A percentile compares a stretch with the other conserved stretches of the same genome.
Evolutionary conservation across 441 rosid genomes (phyloP).

Genomic region (Brassica hybrid): DNA sequence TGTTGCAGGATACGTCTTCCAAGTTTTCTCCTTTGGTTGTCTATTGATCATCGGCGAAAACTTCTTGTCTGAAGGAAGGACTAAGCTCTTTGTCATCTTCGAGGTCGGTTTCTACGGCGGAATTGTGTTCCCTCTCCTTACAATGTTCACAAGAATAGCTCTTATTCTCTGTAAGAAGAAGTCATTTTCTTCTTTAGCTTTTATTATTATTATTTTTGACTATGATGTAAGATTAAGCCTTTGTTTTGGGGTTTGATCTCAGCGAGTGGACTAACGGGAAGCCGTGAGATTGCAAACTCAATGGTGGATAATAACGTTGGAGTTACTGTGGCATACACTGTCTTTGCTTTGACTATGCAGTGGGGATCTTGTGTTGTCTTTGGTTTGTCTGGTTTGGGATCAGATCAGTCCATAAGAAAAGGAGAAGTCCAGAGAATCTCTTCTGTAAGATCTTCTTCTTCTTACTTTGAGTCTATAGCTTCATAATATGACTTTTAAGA

Average conservation of each 20-base stretch:
- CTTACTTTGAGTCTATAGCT: not conserved
- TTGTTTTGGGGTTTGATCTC: slow-evolving; percentile 20
- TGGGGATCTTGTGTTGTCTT: slow-evolving; percentile 45
- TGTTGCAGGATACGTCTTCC: slow-evolving; percentile 32
- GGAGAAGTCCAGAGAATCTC: not conserved
- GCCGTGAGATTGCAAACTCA: slow-evolving; percentile 26
- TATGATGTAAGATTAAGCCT: not conserved
- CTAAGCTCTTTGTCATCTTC: slow-evolving; percentile 39
- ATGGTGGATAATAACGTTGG: slow-evolving; percentile 34
- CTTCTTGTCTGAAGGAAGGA: slow-evolving; percentile 37
- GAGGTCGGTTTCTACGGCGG: slow-evolving; percentile 41
- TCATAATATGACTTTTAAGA: slow-evolving; percentile 3
- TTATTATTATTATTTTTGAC: not conserved
- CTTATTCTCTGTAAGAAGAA: slow-evolving; percentile 35
- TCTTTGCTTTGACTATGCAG: slow-evolving; percentile 37
- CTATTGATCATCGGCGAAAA: slow-evolving; percentile 33
- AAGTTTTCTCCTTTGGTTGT: slow-evolving; percentile 38
- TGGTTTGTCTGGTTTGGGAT: slow-evolving; percentile 31
- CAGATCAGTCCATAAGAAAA: slow-evolving; percentile 18
- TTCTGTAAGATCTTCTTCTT: slow-evolving; percentile 16
- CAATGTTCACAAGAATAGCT: slow-evolving; percentile 37
- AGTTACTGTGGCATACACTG: slow-evolving; percentile 34
- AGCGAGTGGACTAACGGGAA: slow-evolving; percentile 35
- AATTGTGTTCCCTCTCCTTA: slow-evolving; percentile 38
- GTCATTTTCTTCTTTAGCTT: not conserved